Percentiles rank a stretch among this genome's conserved stretches.
Evolutionary conservation across 2,329 filamentous ascomycete genomes (phyloP).

Genomic region (Xylaria sp.): DNA sequence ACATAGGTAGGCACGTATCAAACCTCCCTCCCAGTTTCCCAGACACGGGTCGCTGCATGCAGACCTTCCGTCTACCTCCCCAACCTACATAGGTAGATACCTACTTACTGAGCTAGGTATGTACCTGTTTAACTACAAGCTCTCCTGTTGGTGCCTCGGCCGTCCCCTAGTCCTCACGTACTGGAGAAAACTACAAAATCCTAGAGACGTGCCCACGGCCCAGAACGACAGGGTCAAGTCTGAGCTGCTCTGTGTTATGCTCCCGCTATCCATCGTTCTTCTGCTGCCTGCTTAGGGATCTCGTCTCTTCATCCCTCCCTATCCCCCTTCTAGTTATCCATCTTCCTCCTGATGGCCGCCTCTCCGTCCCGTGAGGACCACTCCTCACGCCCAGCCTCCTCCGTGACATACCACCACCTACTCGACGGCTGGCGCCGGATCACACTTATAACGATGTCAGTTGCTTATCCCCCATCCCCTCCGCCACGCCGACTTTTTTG

Average conservation of each 20-base stretch:
- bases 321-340: not conserved
- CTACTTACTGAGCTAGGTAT: too few species aligned
- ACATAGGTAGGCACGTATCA: not conserved
- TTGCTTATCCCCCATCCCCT: conserved; percentile 23
- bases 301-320: not conserved
- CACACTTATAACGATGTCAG: conserved; percentile 54
- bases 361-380: not conserved
- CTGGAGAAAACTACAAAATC: not conserved
- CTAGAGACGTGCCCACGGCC: not conserved
- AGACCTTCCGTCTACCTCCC: not conserved
- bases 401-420: conserved; percentile 41
- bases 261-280: not conserved
- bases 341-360: not conserved
- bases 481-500: too few species aligned
- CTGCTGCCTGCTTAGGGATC: not conserved
- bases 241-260: not conserved
- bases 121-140: not conserved
- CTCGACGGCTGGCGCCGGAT: conserved; percentile 46
- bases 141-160: not conserved
- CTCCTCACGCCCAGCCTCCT: conserved; percentile 1
- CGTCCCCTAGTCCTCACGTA: not conserved
- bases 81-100: too few species aligned
- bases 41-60: conserved; percentile 10
- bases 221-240: not conserved
- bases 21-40: not conserved